A percentile compares a stretch with the other conserved stretches of the same genome.
These are phyloP conservation scores for Metarhizium sp. DNA, from an alignment of 2,329 filamentous ascomycete genomes.

Conservation along the genomic window DNA sequence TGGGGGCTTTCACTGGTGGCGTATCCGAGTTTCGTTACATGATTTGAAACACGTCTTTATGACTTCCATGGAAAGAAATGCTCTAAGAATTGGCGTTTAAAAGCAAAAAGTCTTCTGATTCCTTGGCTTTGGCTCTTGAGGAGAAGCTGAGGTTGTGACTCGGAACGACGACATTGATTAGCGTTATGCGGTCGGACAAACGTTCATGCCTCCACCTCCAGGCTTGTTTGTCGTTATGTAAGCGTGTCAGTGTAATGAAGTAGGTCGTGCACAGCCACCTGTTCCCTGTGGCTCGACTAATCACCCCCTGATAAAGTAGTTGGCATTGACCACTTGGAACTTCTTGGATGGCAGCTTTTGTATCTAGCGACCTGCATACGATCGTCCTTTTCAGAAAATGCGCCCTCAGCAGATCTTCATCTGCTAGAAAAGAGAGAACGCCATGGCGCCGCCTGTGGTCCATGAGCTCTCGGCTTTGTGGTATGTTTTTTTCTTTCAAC, in stretches of 20 bases:
- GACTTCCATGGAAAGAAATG: not conserved
- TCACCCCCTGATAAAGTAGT: not conserved
- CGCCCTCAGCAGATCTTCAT: not conserved
- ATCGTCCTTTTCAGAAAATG: not conserved
- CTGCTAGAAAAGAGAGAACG: not conserved
- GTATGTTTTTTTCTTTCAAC: slow-evolving; percentile 1
- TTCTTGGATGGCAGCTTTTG: not conserved
- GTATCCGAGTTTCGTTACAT: not conserved
- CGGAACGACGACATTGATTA: not conserved
- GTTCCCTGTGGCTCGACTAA: not conserved
- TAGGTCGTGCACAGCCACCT: not conserved
- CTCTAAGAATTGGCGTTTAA: not conserved
- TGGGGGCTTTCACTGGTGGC: not conserved
- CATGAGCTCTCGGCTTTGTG: slow-evolving; percentile 8
- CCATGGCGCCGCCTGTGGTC: slow-evolving; percentile 8
- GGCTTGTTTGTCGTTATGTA: not conserved
- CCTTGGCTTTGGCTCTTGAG: not conserved
- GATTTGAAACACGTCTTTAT: not conserved
- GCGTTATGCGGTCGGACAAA: no score
- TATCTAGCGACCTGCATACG: not conserved
- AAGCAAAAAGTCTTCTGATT: not conserved
- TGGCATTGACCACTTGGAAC: not conserved
- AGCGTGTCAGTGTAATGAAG: not conserved
- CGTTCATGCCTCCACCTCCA: no score
- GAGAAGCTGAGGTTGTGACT: no score